Base-by-base conservation (phyloP, 208 protist species). In the Trypanosoma boissoni region DNA sequence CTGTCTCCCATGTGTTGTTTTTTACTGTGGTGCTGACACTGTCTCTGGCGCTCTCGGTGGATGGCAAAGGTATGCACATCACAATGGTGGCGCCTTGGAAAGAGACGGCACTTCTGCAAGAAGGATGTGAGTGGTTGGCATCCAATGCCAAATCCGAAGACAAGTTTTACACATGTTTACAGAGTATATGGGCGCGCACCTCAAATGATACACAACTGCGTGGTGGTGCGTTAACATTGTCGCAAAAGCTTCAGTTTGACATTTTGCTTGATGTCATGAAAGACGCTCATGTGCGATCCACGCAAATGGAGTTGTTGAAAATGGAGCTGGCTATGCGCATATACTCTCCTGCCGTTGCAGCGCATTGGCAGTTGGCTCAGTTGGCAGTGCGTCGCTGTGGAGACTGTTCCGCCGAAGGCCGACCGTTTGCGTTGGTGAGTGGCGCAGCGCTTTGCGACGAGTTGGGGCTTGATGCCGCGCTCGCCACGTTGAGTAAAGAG, bases 121-220 rank as follows among this genome's bases (percentile, higher is more conserved):
- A 90, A 48, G 78, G 74, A 8, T 90, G 83, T 60, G 83, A 90
- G 46, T 75, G 71, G 72, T 70, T 57, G 65, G 53, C 62, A 29
- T 34, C 49, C 41, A 18, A 31, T 60, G 24, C 24, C 10, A 52
- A 2, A 57, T 23, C 18, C 10, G 1, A 52, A 14, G 23, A 16
- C 9, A 54, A 46, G 31, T 86, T 89, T 58, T 86, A 70, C 52
- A 9, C 28, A 27, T 89, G 83, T n/a, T 44, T 86, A 0, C 27
- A 78, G 2, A 68, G 72, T 10, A 55, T 80, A 0, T 80, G 75
- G 16, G 41, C 61, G 0, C 28, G 32, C 2, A 57, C 57, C 23
- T 57, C 23, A 26, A 75, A 41, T 9, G 41, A 31, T 2, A 14
- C 34, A 6, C 8, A 39, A 6, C 6, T 39, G 34, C 34, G 34